Evolutionary conservation across 1,284 basidiomycete species (phyloP).

Genomic region (Golubevia pallescens): DNA sequence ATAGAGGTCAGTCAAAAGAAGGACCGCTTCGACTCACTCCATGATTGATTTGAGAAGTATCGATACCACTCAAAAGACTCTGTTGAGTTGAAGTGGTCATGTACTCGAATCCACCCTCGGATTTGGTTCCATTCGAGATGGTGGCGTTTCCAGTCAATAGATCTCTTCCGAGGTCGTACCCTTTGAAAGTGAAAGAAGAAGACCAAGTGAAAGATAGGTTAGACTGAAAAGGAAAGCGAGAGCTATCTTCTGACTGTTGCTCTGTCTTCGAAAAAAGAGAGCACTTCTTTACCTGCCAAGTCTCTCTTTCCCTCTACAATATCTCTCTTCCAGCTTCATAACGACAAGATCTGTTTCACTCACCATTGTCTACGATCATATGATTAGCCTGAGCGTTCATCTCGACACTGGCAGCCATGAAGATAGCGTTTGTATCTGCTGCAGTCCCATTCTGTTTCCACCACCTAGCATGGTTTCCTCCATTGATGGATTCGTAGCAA

Average conservation of each 20-base stretch:
- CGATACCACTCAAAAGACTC: constrained; percentile 23
- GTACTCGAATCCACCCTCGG: constrained; percentile 36
- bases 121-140: constrained; percentile 23
- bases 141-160: constrained; percentile 50
- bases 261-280: no score
- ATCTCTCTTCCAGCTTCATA: no score
- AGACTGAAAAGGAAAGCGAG: no score
- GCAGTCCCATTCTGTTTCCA: constrained; percentile 47
- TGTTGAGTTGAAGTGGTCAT: constrained; percentile 22
- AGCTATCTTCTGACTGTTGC: no score
- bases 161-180: constrained; percentile 51
- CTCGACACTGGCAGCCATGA: constrained; percentile 53
- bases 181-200: not conserved
- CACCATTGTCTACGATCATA: constrained; percentile 43
- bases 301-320: no score
- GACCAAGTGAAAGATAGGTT: no score
- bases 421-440: constrained; percentile 35
- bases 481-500: constrained; percentile 42
- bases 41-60: constrained; percentile 48
- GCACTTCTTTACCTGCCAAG: no score
- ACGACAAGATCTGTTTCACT: not conserved
- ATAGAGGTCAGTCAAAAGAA: not conserved
- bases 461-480: constrained; percentile 58
- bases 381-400: constrained; percentile 28
- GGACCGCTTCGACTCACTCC: constrained; percentile 1